Evolutionary conservation across 192 early-diverging fungal species (phyloP).

Genomic region (Rhizoclosmatium sp.): DNA sequence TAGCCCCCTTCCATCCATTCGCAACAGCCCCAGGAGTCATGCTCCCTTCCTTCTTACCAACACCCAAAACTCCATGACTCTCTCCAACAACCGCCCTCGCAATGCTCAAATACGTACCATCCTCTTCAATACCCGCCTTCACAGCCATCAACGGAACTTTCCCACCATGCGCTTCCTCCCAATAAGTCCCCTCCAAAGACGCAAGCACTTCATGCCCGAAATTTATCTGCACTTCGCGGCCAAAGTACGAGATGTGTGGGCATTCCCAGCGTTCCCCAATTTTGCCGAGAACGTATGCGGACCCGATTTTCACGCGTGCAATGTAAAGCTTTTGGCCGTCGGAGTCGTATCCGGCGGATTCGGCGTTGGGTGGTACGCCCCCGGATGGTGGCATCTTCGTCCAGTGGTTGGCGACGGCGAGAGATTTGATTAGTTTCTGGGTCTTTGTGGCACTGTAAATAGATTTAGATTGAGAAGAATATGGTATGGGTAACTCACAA

Average conservation of each 20-base stretch:
- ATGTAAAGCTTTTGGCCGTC: constrained; percentile 27
- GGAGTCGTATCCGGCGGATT: constrained; percentile 24
- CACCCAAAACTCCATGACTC: constrained; percentile 7
- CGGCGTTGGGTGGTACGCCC: constrained; percentile 12
- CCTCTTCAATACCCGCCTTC: constrained; percentile 17
- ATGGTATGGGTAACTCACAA: neutral
- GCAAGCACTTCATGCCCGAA: constrained; percentile 29
- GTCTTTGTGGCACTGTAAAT: neutral
- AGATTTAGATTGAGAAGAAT: neutral
- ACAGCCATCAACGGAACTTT: constrained; percentile 16
- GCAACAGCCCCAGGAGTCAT: constrained; percentile 15
- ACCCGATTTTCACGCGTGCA: constrained; percentile 36
- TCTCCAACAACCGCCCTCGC: constrained; percentile 21
- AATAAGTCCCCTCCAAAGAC: neutral
- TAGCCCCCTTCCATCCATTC: neutral
- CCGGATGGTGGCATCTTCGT: neutral
- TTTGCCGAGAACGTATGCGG: constrained; percentile 17
- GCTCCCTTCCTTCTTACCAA: constrained; percentile 1
- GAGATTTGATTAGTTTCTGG: constrained; percentile 11
- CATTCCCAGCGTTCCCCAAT: neutral
- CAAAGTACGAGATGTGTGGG: constrained; percentile 23
- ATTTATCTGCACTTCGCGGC: constrained; percentile 24
- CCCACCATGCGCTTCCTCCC: constrained; percentile 2
- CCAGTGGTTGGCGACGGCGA: constrained; percentile 3
- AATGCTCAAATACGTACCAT: constrained; percentile 29